These are phyloP conservation scores for Phaeoacremonium minimum DNA, from an alignment of 2,329 filamentous ascomycete species.

Conservation along the genomic window DNA sequence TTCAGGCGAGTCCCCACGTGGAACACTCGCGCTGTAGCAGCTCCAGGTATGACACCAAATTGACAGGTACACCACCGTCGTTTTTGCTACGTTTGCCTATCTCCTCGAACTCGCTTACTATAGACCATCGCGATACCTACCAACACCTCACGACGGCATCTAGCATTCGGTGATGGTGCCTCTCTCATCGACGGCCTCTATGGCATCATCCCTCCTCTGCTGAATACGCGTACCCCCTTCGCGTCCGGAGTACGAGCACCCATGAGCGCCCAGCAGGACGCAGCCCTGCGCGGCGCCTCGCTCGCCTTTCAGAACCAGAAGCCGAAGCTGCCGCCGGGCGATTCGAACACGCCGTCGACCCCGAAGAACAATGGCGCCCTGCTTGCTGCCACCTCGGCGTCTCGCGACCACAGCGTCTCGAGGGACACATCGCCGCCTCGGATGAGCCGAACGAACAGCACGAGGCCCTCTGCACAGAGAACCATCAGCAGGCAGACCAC, in stretches of 20 bases:
- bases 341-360: slow-evolving; percentile 6
- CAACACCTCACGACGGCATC: no score
- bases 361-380: slow-evolving; percentile 32
- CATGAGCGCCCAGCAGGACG: slow-evolving; percentile 15
- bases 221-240: no score
- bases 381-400: slow-evolving; percentile 38
- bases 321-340: slow-evolving; percentile 9
- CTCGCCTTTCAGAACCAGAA: slow-evolving; percentile 40
- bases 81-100: no score
- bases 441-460: slow-evolving; percentile 6
- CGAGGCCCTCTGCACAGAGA: slow-evolving; percentile 3
- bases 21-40: no score
- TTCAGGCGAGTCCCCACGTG: no score
- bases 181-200: no score
- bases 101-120: no score
- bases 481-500: slow-evolving; percentile 31
- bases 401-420: slow-evolving; percentile 21
- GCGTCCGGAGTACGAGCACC: slow-evolving; percentile 5
- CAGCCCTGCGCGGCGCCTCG: slow-evolving; percentile 49
- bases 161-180: no score
- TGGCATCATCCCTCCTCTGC: no score
- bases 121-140: no score
- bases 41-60: no score
- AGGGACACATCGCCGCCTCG: slow-evolving; percentile 12
- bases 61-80: no score